Base-by-base conservation (phyloP, 2,329 filamentous ascomycete genomes). In the Fusarium sp. region DNA sequence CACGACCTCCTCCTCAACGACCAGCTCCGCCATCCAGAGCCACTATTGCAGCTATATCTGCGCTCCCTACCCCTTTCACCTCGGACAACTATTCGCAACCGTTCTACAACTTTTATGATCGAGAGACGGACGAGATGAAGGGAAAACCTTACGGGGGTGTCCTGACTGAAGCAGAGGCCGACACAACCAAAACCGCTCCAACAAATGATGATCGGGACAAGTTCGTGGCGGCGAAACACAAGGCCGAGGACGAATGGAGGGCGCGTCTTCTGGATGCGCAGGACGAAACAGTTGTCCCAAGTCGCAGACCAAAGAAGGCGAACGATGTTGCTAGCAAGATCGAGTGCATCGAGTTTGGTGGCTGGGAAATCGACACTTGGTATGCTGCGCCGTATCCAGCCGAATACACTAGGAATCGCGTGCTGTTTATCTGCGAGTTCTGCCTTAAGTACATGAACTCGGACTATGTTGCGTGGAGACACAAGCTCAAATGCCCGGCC, bases 401-500 rank as follows among this genome's bases (percentile, higher is more conserved):
- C 77, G 96, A 99, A 79, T 99, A 99, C 82, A 98, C 94, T 77
- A 89, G 95, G 67, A 98, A 99, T 76, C 90, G 93, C 28, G 92
- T 97, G 36, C 86, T 99, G n/a, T 98, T 97, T 79, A 98, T 99
- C 67, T 99, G 96, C 84, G 96, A 99, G 78, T 99, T 98, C 78
- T 99, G 96, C 77, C 84, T 99, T 62, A 99, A 98, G 80, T 99
- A 99, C 81, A 97, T 99, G 94, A 97, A 96, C 78, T 98, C 96
- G 19, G 95, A 97, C 77, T 98, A 97, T 74, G 96, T 99, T 26
- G 95, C 96, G 15, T 98, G 95, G 93, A 88, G 96, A 52, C 96
- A 99, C 80, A 98, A 98, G 81, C 87, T 94, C 72, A 99, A 99
- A 82, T 99, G 96, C 73, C 92, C 93, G 7, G 94, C 94, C 34